phyloP scores from a whole-genome alignment of 2,329 filamentous ascomycete species.

The Cercospora sp. region DNA sequence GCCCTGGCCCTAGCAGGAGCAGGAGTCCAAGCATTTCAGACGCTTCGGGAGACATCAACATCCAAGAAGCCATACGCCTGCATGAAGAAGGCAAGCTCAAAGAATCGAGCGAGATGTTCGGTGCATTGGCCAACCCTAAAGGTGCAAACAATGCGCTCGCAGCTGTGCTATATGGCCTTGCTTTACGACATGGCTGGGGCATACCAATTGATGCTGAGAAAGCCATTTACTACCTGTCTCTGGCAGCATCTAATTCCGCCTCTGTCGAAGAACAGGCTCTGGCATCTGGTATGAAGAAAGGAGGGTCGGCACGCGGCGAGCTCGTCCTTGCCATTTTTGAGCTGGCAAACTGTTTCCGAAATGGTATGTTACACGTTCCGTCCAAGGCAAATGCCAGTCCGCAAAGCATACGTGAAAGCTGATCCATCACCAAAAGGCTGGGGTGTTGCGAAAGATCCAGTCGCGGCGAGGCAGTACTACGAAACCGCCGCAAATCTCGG shows the following conservation, averaged over 20 bases:
- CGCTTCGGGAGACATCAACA: conserved; percentile 56
- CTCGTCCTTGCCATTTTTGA: conserved; percentile 95
- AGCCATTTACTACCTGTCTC: conserved; percentile 81
- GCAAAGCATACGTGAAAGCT: background rate
- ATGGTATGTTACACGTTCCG: conserved; percentile 49
- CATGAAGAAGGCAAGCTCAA: conserved; percentile 82
- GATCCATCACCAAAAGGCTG: conserved; percentile 54
- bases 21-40: conserved; percentile 42
- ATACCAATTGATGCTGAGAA: conserved; percentile 68
- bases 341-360: conserved; percentile 85
- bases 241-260: conserved; percentile 87
- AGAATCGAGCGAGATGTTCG: conserved; percentile 82
- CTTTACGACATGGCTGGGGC: conserved; percentile 92
- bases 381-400: background rate
- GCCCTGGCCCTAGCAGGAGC: conserved; percentile 20
- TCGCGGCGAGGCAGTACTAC: conserved; percentile 88
- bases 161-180: conserved; percentile 93
- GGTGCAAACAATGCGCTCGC: conserved; percentile 90
- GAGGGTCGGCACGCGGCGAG: conserved; percentile 92
- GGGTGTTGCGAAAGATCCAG: conserved; percentile 82
- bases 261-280: conserved; percentile 82
- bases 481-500: conserved; percentile 96
- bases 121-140: conserved; percentile 74
- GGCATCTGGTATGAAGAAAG: conserved; percentile 83
- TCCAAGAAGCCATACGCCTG: conserved; percentile 91